Evolutionary conservation across 805 yeast species (phyloP).

Genomic region (Suhomyces faveliae): DNA sequence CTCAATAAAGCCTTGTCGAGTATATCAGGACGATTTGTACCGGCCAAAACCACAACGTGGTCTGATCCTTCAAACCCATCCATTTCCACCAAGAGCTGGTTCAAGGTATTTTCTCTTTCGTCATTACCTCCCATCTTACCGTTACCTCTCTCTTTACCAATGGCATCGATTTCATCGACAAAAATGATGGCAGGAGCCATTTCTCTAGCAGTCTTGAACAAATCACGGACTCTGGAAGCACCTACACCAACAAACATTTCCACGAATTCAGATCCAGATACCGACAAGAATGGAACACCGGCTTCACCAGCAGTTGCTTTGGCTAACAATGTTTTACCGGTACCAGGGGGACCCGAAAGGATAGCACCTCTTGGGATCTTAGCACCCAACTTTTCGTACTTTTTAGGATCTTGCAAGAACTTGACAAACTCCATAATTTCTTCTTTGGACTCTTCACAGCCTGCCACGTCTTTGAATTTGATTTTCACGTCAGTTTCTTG

Average conservation of each 20-base stretch:
- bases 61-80: constrained; percentile 89
- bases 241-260: constrained; percentile 98
- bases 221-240: constrained; percentile 90
- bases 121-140: constrained; percentile 81
- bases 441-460: constrained; percentile 90
- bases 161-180: constrained; percentile 94
- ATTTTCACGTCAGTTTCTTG: constrained; percentile 81
- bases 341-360: constrained; percentile 93
- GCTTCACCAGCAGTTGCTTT: constrained; percentile 98
- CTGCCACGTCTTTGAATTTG: constrained; percentile 87
- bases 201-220: constrained; percentile 84
- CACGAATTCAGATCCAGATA: constrained; percentile 93
- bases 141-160: constrained; percentile 79
- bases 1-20: constrained; percentile 86
- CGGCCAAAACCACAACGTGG: constrained; percentile 91
- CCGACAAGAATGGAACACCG: constrained; percentile 87
- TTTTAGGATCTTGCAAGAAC: constrained; percentile 79
- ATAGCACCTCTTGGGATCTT: constrained; percentile 95
- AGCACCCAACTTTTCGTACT: constrained; percentile 87
- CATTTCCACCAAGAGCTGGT: constrained; percentile 92
- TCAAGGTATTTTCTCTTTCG: constrained; percentile 89
- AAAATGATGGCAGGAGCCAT: constrained; percentile 89
- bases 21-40: constrained; percentile 91
- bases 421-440: constrained; percentile 95
- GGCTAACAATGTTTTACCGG: constrained; percentile 90